These are phyloP conservation scores for Trichophyton schoenleinii DNA, from an alignment of 2,329 filamentous ascomycete species.

Conservation along the genomic window DNA sequence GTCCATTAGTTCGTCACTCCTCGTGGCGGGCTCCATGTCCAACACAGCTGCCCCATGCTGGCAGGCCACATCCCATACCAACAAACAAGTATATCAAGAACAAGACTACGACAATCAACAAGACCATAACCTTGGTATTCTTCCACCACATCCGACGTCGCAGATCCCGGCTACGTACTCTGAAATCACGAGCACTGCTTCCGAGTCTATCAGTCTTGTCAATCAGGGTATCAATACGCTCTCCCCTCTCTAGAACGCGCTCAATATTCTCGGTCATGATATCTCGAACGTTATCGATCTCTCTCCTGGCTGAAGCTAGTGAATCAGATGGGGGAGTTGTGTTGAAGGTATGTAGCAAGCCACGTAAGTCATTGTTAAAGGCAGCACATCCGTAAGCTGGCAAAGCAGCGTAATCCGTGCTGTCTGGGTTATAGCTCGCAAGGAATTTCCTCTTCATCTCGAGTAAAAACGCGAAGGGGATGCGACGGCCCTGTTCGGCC, in stretches of 20 bases:
- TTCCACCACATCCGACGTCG: conserved; percentile 99
- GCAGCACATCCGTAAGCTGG: conserved; percentile 81
- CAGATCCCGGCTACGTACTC: conserved; percentile 71
- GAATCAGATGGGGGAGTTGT: conserved; percentile 69
- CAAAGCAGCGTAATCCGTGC: conserved; percentile 61
- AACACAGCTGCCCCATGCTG: conserved; percentile 39
- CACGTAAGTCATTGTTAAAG: conserved; percentile 70
- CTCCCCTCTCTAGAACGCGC: conserved; percentile 73
- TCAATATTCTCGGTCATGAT: conserved; percentile 97
- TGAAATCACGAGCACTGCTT: conserved; percentile 77
- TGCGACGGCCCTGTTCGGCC: conserved; percentile 65
- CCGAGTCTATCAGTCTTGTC: conserved; percentile 93
- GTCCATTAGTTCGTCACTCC: background rate
- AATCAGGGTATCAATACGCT: conserved; percentile 84
- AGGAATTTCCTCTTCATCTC: conserved; percentile 86
- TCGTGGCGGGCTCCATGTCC: conserved; percentile 14
- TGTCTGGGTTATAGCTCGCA: conserved; percentile 49
- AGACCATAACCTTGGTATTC: conserved; percentile 86
- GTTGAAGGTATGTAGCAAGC: conserved; percentile 72
- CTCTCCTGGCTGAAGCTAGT: conserved; percentile 66
- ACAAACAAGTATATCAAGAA: conserved; percentile 61
- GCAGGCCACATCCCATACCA: conserved; percentile 59
- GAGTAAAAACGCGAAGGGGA: conserved; percentile 84
- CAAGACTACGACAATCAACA: conserved; percentile 57
- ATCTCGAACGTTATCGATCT: conserved; percentile 83